Conservation (phyloP, 2,329 filamentous ascomycete species). For the Alternaria viburni region DNA sequence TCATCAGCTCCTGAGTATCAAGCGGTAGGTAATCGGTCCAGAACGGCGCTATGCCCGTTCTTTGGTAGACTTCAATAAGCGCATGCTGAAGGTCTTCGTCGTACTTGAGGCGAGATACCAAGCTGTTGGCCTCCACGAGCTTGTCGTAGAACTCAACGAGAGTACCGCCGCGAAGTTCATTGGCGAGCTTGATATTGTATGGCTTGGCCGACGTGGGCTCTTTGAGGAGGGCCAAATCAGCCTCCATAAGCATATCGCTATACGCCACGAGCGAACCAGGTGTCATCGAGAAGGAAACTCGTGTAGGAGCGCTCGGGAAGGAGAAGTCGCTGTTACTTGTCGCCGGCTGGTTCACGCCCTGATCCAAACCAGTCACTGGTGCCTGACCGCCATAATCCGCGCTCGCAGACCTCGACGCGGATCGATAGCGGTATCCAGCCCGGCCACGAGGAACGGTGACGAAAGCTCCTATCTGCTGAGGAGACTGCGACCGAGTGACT, state of each 20-base stretch:
- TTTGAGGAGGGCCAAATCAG: not conserved
- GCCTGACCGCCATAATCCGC: not conserved
- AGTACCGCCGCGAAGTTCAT: not conserved
- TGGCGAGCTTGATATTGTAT: not conserved
- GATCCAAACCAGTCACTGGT: not conserved
- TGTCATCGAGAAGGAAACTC: not conserved
- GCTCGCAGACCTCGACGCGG: not conserved
- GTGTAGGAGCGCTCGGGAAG: not conserved
- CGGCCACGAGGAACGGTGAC: not conserved
- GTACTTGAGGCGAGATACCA: not conserved
- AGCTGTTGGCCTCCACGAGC: not conserved
- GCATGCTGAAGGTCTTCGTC: not conserved
- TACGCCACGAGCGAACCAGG: not conserved
- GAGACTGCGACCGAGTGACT: not conserved
- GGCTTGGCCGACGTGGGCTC: not conserved
- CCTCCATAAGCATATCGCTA: not conserved
- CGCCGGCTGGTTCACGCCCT: too few species aligned
- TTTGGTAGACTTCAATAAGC: not conserved
- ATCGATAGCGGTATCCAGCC: not conserved
- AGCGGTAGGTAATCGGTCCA: not conserved
- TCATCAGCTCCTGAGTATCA: not conserved
- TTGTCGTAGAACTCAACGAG: not conserved
- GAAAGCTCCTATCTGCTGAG: not conserved
- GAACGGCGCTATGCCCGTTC: not conserved
- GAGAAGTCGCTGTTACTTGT: not conserved